A percentile compares a stretch with the other conserved stretches of the same genome.
phyloP scores from a whole-genome alignment of 805 yeast species.

The Jamesozyma rosinii region DNA sequence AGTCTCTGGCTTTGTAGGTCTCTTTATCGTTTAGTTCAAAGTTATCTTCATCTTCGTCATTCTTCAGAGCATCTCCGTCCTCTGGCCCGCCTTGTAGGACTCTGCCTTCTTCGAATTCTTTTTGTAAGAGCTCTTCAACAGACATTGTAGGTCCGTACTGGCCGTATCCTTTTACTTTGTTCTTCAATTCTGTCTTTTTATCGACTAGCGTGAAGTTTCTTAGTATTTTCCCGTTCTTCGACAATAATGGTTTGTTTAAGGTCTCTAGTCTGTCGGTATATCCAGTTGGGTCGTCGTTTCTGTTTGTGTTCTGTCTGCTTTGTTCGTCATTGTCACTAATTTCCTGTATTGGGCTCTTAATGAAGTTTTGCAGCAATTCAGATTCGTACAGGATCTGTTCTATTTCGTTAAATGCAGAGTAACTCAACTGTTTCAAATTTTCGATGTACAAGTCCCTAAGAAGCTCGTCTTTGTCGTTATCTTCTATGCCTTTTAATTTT shows the following conservation, averaged over 20 bases:
- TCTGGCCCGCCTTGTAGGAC: slow-evolving; percentile 46
- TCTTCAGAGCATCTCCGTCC: slow-evolving; percentile 27
- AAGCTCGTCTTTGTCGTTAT: slow-evolving; percentile 63
- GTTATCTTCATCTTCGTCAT: slow-evolving; percentile 50
- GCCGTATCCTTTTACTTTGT: slow-evolving; percentile 80
- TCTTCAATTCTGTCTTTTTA: slow-evolving; percentile 45
- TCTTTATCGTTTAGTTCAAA: slow-evolving; percentile 48
- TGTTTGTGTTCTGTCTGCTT: slow-evolving; percentile 5
- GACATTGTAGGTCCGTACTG: slow-evolving; percentile 90
- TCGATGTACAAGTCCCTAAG: slow-evolving; percentile 47
- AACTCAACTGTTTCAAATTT: slow-evolving; percentile 43
- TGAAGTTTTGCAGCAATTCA: slow-evolving; percentile 45
- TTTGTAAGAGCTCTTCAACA: slow-evolving; percentile 81
- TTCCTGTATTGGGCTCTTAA: slow-evolving; percentile 18
- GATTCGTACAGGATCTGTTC: slow-evolving; percentile 58
- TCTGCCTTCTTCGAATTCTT: slow-evolving; percentile 79
- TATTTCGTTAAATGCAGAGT: slow-evolving; percentile 46
- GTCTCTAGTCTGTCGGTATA: slow-evolving; percentile 60
- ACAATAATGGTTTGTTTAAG: slow-evolving; percentile 43
- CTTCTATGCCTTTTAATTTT: slow-evolving; percentile 30
- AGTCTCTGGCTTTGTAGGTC: slow-evolving; percentile 68
- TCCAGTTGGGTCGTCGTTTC: slow-evolving; percentile 33
- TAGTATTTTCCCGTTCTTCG: slow-evolving; percentile 67
- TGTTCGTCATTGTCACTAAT: slow-evolving; percentile 2
- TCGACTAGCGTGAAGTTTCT: slow-evolving; percentile 75